phyloP scores from a whole-genome alignment of 495 filamentous ascomycete genomes.

The Penicillium waksmanii region DNA sequence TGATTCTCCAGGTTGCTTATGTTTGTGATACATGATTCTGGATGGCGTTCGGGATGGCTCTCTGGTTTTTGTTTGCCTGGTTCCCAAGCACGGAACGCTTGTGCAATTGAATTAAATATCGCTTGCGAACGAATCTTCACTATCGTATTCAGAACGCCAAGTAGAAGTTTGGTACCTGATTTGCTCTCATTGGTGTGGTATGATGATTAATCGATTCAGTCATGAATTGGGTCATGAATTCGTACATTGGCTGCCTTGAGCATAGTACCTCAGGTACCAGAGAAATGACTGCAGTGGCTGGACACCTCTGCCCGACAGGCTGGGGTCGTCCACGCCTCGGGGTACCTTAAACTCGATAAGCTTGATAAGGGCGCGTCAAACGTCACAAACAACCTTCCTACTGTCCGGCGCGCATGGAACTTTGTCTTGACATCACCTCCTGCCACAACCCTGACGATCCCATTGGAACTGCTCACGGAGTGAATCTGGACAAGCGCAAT shows the following conservation, averaged over 20 bases:
- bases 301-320: too few species aligned
- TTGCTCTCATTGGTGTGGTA: too few species aligned
- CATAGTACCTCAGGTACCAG: too few species aligned
- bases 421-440: background rate
- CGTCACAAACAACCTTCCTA: background rate
- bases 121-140: slow-evolving; percentile 10
- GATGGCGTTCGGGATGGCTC: slow-evolving; percentile 34
- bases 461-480: background rate
- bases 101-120: slow-evolving; percentile 24
- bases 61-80: slow-evolving; percentile 29
- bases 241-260: too few species aligned
- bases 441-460: background rate
- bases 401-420: slow-evolving; percentile 1
- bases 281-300: too few species aligned
- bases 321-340: too few species aligned
- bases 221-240: too few species aligned
- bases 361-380: slow-evolving; percentile 19
- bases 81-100: slow-evolving; percentile 25
- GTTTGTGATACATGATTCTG: slow-evolving; percentile 32
- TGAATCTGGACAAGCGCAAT: too few species aligned
- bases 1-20: slow-evolving; percentile 26
- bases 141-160: too few species aligned
- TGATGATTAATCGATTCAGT: too few species aligned
- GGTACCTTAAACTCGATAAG: slow-evolving; percentile 14
- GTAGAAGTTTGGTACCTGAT: slow-evolving; percentile 2